These are phyloP conservation scores for Elaeis oleifera DNA, from an alignment of 202 grass and related monocot species.

Conservation along the genomic window DNA sequence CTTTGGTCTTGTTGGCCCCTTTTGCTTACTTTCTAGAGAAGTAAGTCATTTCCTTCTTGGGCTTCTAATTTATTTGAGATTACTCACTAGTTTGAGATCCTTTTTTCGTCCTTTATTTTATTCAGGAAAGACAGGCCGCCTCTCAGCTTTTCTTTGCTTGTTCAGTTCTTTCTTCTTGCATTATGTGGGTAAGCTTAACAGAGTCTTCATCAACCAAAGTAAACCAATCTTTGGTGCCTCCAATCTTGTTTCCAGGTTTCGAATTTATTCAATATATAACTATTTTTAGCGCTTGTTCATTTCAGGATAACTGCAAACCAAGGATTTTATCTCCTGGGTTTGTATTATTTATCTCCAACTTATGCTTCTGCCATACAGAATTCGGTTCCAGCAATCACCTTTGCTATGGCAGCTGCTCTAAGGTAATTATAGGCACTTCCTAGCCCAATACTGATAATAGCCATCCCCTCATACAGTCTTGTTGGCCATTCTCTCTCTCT, in stretches of 20 bases:
- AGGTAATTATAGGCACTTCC: conserved; percentile 26
- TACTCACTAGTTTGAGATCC: background rate
- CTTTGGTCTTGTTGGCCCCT: conserved; percentile 57
- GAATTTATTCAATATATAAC: background rate
- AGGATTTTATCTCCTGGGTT: conserved; percentile 80
- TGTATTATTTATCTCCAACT: conserved; percentile 82
- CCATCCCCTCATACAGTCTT: background rate
- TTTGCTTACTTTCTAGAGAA: conserved; percentile 95
- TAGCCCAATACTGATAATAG: background rate
- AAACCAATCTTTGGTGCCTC: background rate
- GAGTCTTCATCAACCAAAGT: too few species aligned
- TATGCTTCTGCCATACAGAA: conserved; percentile 97
- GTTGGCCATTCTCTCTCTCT: background rate
- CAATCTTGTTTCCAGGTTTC: background rate
- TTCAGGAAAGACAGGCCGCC: conserved; percentile 73
- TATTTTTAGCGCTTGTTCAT: background rate
- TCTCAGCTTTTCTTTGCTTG: conserved; percentile 69
- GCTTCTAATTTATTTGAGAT: background rate
- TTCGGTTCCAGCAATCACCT: conserved; percentile 74
- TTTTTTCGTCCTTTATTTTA: background rate
- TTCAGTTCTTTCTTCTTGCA: conserved; percentile 76
- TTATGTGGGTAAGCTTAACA: conserved; percentile 41
- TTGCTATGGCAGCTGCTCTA: conserved; percentile 73
- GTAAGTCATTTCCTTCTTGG: conserved; percentile 18
- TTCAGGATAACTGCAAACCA: conserved; percentile 83